These are phyloP conservation scores for Piper longum DNA, from an alignment of 164 flowering plant genomes.

Conservation along the genomic window DNA sequence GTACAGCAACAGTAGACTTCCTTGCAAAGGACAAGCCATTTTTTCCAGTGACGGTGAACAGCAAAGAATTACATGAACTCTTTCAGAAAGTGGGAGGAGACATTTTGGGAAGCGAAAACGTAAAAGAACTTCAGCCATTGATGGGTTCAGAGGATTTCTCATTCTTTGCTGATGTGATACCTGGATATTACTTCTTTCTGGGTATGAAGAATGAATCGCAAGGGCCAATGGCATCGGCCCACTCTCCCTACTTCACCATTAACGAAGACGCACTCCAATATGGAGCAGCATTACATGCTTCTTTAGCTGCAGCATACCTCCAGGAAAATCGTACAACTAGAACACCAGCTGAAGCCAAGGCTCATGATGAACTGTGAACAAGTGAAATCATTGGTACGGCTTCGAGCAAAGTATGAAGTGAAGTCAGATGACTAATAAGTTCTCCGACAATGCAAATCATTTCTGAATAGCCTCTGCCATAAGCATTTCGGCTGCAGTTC, in stretches of 20 bases:
- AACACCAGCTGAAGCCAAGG: neutral
- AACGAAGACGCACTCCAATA: conserved; percentile 48
- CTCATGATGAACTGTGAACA: neutral
- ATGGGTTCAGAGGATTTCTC: conserved; percentile 69
- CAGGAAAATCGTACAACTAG: neutral
- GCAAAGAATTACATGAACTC: conserved; percentile 25
- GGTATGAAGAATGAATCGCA: conserved; percentile 35
- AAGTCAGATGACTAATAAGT: neutral
- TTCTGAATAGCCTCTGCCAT: neutral
- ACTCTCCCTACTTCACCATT: conserved; percentile 35
- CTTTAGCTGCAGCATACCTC: conserved; percentile 40
- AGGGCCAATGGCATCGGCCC: conserved; percentile 30
- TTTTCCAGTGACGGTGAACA: conserved; percentile 41
- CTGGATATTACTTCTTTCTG: conserved; percentile 35
- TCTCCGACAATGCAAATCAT: neutral
- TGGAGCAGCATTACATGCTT: conserved; percentile 56
- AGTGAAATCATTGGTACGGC: neutral
- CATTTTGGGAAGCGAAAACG: conserved; percentile 31
- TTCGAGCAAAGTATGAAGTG: neutral
- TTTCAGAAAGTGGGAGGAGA: conserved; percentile 13
- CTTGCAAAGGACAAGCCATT: conserved; percentile 21
- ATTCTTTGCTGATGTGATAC: conserved; percentile 37
- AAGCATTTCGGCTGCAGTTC: neutral
- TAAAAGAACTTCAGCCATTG: conserved; percentile 10
- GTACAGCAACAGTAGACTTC: conserved; percentile 35